Percentiles rank a stretch among this genome's conserved stretches.
phyloP scores from a whole-genome alignment of 1,284 basidiomycete genomes.

The Ustilago nuda region DNA sequence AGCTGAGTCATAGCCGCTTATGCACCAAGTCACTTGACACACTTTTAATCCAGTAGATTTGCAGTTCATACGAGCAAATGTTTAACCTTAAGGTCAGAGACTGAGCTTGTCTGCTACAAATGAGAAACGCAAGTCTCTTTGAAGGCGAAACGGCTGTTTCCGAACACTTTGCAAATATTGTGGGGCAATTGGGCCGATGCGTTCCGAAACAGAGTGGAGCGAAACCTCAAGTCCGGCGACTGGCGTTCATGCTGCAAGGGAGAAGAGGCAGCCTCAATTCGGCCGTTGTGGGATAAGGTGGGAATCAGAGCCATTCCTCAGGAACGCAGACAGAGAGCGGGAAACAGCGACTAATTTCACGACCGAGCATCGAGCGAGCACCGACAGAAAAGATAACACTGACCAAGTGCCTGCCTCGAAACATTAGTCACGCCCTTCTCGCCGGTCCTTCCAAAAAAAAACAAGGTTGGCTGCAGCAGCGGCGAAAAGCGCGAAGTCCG shows the following conservation, averaged over 20 bases:
- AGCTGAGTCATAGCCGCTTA: not conserved
- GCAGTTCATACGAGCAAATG: not conserved
- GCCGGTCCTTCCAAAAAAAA: not conserved
- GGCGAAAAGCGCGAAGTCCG: not conserved
- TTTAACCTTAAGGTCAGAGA: not conserved
- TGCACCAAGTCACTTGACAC: not conserved
- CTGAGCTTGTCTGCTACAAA: not conserved
- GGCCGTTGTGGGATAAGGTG: not conserved
- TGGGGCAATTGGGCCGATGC: conserved; percentile 1
- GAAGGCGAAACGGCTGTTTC: not conserved
- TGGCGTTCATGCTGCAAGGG: conserved; percentile 8
- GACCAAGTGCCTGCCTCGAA: not conserved
- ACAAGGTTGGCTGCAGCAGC: not conserved
- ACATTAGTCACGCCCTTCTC: not conserved
- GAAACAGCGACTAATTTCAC: not conserved
- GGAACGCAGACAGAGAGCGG: not conserved
- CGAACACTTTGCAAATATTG: not conserved
- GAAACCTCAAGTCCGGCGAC: not conserved
- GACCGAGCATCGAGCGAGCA: conserved; percentile 31
- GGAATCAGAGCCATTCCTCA: not conserved
- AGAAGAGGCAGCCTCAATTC: not conserved
- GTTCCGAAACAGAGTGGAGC: not conserved
- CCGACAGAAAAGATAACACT: conserved; percentile 9
- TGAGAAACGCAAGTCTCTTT: not conserved
- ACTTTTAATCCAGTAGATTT: not conserved